phyloP scores from a whole-genome alignment of 345 rosid species.

The Balakata baccata region DNA sequence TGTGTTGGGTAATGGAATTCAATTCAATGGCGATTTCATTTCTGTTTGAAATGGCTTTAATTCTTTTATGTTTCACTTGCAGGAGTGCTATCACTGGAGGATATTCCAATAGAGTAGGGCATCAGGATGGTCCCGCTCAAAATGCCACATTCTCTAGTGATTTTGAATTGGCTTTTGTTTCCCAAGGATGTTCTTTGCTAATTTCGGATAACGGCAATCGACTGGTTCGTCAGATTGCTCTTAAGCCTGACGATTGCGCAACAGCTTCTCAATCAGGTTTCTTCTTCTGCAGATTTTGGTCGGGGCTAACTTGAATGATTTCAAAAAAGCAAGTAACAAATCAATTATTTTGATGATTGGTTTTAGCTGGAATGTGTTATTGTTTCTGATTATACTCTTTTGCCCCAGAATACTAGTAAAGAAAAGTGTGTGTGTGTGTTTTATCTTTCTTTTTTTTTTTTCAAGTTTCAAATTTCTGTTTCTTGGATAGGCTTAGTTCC shows the following conservation, averaged over 20 bases:
- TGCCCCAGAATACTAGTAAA: no score
- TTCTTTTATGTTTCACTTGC: not conserved
- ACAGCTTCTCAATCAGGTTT: slow-evolving; percentile 44
- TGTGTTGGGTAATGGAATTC: not conserved
- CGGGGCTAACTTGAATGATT: slow-evolving; percentile 6
- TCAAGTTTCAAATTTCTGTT: no score
- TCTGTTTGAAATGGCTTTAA: not conserved
- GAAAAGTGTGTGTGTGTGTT: no score
- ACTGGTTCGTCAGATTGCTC: slow-evolving; percentile 53
- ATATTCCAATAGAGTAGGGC: slow-evolving; percentile 31
- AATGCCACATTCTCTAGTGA: slow-evolving; percentile 68
- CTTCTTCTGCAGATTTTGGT: not conserved
- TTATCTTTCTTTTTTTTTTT: no score
- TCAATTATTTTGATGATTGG: not conserved
- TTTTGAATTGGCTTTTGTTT: slow-evolving; percentile 52
- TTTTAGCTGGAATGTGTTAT: not conserved
- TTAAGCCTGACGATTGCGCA: slow-evolving; percentile 62
- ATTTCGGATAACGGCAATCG: slow-evolving; percentile 59
- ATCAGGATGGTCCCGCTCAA: slow-evolving; percentile 60
- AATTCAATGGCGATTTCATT: not conserved
- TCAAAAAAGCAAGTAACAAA: not conserved
- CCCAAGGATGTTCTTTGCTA: slow-evolving; percentile 52
- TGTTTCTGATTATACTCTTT: not conserved
- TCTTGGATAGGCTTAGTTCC: no score
- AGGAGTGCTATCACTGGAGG: slow-evolving; percentile 75